A percentile compares a stretch with the other conserved stretches of the same genome.
Conservation (phyloP, 257 asterid genomes). For the Salvia rosmarinus region DNA sequence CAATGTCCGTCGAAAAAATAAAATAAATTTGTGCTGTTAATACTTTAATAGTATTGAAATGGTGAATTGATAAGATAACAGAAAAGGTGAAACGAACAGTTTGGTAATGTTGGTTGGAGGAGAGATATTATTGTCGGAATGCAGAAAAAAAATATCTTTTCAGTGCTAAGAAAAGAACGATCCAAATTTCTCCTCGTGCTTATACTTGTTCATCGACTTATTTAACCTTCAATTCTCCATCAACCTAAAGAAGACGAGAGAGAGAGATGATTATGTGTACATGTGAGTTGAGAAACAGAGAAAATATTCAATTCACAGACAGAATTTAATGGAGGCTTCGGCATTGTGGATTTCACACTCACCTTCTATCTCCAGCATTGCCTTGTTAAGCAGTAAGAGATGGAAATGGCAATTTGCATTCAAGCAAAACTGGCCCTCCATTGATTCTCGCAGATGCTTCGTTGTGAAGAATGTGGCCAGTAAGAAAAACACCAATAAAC, state of each 20-base stretch:
- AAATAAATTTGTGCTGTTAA: not conserved
- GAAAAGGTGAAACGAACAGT: not conserved
- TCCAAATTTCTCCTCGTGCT: slow-evolving; percentile 28
- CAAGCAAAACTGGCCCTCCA: slow-evolving; percentile 25
- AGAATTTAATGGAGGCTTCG: slow-evolving; percentile 42
- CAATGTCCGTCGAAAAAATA: not conserved
- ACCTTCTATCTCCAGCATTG: slow-evolving; percentile 32
- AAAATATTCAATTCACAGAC: not conserved
- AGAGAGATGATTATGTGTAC: not conserved
- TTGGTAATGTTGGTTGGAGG: not conserved
- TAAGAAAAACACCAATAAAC: slow-evolving; percentile 36
- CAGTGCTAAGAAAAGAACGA: slow-evolving; percentile 23
- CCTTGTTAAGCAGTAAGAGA: slow-evolving; percentile 33
- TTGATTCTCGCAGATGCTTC: slow-evolving; percentile 38
- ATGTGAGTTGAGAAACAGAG: slow-evolving; percentile 1
- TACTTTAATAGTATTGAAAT: not conserved
- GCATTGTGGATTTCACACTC: slow-evolving; percentile 40
- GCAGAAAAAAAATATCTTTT: slow-evolving; percentile 23
- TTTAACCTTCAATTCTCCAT: not conserved
- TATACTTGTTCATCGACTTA: no score
- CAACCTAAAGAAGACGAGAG: not conserved
- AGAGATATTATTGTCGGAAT: slow-evolving; percentile 24
- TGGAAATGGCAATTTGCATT: slow-evolving; percentile 46
- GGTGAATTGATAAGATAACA: not conserved
- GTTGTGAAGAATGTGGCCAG: slow-evolving; percentile 53